phyloP scores from a whole-genome alignment of 2,329 filamentous ascomycete genomes.

The Macroventuria anomochaeta region DNA sequence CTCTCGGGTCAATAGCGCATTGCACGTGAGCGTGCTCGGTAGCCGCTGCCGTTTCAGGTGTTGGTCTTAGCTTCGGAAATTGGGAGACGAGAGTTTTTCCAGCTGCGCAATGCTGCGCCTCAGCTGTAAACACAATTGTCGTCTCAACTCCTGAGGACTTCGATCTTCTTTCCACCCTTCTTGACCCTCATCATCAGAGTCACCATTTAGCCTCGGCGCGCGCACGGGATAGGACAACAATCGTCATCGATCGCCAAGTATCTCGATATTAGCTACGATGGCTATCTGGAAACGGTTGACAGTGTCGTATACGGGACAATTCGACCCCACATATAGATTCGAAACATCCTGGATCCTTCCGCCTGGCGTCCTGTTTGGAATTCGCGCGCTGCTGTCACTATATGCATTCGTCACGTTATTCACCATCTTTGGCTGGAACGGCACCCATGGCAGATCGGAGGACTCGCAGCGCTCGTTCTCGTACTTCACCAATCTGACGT shows the following conservation, averaged over 20 bases:
- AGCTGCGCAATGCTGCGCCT: slow-evolving; percentile 16
- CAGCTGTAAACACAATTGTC: slow-evolving; percentile 7
- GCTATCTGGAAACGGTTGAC: slow-evolving; percentile 32
- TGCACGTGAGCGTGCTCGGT: slow-evolving; percentile 17
- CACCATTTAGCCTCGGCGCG: slow-evolving; percentile 2
- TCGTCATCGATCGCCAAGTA: slow-evolving; percentile 9
- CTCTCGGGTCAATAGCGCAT: slow-evolving; percentile 12
- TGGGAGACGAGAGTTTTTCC: slow-evolving; percentile 12
- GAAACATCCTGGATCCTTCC: slow-evolving; percentile 82
- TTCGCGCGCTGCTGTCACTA: slow-evolving; percentile 60
- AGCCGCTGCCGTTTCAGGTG: slow-evolving; percentile 17
- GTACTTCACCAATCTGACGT: slow-evolving; percentile 83
- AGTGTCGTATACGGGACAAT: slow-evolving; percentile 36
- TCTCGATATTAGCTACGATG: slow-evolving; percentile 29
- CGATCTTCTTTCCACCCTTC: not conserved
- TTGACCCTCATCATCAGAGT: not conserved
- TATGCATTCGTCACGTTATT: slow-evolving; percentile 76
- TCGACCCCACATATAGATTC: slow-evolving; percentile 67
- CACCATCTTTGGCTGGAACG: slow-evolving; percentile 71
- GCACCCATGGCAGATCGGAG: slow-evolving; percentile 59
- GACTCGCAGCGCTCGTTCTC: slow-evolving; percentile 66
- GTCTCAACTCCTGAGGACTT: slow-evolving; percentile 5
- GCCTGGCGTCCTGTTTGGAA: slow-evolving; percentile 65
- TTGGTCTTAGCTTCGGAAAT: slow-evolving; percentile 17
- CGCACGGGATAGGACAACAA: not conserved